These are phyloP conservation scores for Solanum aculeatissimum DNA, from an alignment of 305 asterid genomes.

Conservation along the genomic window DNA sequence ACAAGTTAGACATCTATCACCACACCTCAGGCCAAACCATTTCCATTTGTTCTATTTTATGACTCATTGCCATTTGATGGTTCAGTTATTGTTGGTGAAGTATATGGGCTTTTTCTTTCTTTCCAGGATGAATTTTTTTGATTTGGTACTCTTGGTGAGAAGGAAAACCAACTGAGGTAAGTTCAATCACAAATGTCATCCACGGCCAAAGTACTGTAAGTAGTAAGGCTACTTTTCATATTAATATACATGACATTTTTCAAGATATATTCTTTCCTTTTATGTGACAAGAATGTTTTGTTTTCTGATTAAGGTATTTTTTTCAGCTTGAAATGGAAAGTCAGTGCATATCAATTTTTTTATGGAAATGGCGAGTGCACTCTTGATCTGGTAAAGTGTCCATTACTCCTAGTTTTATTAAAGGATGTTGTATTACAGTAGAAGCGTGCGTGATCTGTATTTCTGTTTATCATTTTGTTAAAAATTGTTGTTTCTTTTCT, in stretches of 20 bases:
- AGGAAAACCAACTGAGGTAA: slow-evolving; percentile 28
- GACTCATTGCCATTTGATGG: not conserved
- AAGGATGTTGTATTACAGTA: not conserved
- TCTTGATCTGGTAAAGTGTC: slow-evolving; percentile 30
- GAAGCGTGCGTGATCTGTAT: not conserved
- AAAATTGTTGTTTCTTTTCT: not conserved
- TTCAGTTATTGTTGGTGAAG: not conserved
- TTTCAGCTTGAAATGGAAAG: slow-evolving; percentile 28
- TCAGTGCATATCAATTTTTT: slow-evolving; percentile 31
- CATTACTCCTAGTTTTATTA: not conserved
- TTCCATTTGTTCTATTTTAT: not conserved
- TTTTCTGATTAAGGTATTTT: slow-evolving; percentile 19
- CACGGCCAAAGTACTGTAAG: slow-evolving; percentile 27
- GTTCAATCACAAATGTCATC: slow-evolving; percentile 18
- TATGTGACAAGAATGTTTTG: not conserved
- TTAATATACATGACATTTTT: not conserved
- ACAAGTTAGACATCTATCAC: not conserved
- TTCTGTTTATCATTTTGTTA: not conserved
- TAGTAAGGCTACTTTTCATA: not conserved
- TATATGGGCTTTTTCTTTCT: not conserved
- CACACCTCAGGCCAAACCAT: not conserved
- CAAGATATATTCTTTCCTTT: not conserved
- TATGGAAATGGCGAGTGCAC: slow-evolving; percentile 24
- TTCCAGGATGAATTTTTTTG: slow-evolving; percentile 34
- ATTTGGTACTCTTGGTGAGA: slow-evolving; percentile 36